Percentiles rank a stretch among this genome's conserved stretches.
Conservation (phyloP, 179 eudicot genomes). For the Carnegiea gigantea region DNA sequence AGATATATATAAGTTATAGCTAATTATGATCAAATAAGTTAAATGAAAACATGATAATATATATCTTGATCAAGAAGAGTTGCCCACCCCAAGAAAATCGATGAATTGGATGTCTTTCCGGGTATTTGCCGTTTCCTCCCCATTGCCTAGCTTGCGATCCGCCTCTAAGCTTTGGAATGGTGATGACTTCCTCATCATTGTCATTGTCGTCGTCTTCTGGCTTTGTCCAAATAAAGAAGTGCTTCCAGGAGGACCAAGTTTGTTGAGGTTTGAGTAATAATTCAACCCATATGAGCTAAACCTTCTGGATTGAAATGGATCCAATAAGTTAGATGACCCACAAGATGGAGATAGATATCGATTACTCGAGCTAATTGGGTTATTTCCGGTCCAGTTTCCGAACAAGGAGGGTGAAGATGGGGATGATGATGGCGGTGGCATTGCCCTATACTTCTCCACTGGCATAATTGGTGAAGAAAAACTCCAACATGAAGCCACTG, state of each 20-base stretch:
- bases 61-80: conserved; percentile 48
- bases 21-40: neutral
- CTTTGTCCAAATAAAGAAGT: neutral
- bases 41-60: neutral
- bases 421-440: conserved; percentile 13
- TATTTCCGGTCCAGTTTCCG: conserved; percentile 14
- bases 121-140: conserved; percentile 24
- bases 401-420: conserved; percentile 5
- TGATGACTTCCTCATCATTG: conserved; percentile 16
- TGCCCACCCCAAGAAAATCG: conserved; percentile 96
- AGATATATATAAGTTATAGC: too few species aligned
- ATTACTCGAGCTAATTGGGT: conserved; percentile 17
- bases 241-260: conserved; percentile 1
- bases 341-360: conserved; percentile 12
- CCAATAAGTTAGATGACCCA: conserved; percentile 13
- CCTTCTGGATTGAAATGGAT: conserved; percentile 12
- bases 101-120: conserved; percentile 60
- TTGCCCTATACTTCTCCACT: conserved; percentile 27
- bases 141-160: conserved; percentile 34
- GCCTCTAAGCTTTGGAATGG: conserved; percentile 20
- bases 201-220: neutral
- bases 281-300: conserved; percentile 19
- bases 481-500: conserved; percentile 26
- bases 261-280: conserved; percentile 6
- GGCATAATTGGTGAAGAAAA: conserved; percentile 17